These are phyloP conservation scores for Artomyces pyxidatus DNA, from an alignment of 768 basidiomycete species.

Conservation along the genomic window DNA sequence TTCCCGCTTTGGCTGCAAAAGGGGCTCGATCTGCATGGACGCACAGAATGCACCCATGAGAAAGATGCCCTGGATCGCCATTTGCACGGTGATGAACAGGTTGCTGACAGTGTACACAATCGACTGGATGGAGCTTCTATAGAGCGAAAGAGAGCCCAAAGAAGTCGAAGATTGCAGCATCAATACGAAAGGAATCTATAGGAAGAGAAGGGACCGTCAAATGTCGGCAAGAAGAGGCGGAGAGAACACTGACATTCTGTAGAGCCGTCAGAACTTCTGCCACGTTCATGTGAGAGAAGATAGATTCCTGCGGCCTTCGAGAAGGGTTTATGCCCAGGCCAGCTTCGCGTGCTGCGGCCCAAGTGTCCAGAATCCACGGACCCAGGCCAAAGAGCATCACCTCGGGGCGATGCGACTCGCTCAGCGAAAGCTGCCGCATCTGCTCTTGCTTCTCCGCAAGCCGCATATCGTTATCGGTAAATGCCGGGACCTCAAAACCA, in stretches of 20 bases:
- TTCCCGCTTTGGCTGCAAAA: constrained; percentile 52
- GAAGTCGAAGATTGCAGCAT: constrained; percentile 66
- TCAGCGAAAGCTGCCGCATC: constrained; percentile 68
- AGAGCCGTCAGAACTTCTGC: constrained; percentile 56
- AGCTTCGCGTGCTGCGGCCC: constrained; percentile 57
- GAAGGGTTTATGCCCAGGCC: constrained; percentile 49
- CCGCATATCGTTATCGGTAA: constrained; percentile 49
- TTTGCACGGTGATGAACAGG: constrained; percentile 52
- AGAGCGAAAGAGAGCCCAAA: constrained; percentile 74
- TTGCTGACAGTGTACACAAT: constrained; percentile 59
- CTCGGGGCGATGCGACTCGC: constrained; percentile 71
- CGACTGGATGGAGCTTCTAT: constrained; percentile 69
- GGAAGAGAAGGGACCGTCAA: constrained; percentile 13
- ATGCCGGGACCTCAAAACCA: constrained; percentile 36
- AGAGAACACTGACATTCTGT: constrained; percentile 53
- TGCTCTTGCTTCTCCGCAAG: constrained; percentile 66
- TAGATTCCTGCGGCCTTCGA: constrained; percentile 22
- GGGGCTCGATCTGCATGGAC: constrained; percentile 61
- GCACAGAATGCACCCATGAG: constrained; percentile 82
- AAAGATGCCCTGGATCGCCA: constrained; percentile 83
- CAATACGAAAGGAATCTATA: constrained; percentile 67
- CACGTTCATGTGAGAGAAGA: constrained; percentile 51
- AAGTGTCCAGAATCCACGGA: constrained; percentile 77
- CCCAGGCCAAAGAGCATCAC: constrained; percentile 75
- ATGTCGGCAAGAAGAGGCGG: background rate